These are phyloP conservation scores for Piper betle DNA, from an alignment of 164 flowering plant species.

Conservation along the genomic window DNA sequence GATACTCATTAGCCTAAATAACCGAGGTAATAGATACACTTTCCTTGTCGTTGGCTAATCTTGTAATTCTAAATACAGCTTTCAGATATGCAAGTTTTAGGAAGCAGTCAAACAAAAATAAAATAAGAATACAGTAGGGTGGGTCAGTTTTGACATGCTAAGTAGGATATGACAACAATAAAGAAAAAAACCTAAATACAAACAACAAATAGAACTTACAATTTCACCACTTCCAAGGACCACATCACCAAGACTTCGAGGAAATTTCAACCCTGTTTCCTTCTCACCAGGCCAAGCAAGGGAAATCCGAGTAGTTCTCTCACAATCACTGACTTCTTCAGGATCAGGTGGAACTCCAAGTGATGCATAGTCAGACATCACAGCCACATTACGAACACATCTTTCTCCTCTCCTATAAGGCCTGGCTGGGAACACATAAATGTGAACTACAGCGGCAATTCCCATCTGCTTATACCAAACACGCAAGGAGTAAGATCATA, in stretches of 20 bases:
- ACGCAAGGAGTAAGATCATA: background rate
- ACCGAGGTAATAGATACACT: background rate
- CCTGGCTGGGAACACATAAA: conserved; percentile 82
- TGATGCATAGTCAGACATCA: conserved; percentile 87
- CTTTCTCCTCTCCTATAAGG: conserved; percentile 94
- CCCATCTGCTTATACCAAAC: conserved; percentile 58
- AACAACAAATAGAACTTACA: conserved; percentile 26
- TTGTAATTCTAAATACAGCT: background rate
- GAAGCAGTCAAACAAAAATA: background rate
- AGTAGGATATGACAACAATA: background rate
- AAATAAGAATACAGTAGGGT: background rate
- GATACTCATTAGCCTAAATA: too few relatives aligned
- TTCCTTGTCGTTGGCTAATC: background rate
- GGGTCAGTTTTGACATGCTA: background rate
- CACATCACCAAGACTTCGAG: conserved; percentile 87
- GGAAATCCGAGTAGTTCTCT: conserved; percentile 40
- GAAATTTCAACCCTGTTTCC: conserved; percentile 56
- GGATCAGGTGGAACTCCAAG: conserved; percentile 81
- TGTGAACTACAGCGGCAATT: conserved; percentile 86
- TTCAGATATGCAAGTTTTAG: background rate
- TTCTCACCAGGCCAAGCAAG: conserved; percentile 47
- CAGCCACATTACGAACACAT: conserved; percentile 88
- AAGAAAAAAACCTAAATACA: background rate
- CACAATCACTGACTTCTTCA: conserved; percentile 83
- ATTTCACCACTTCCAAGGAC: conserved; percentile 95